phyloP scores from a whole-genome alignment of 129 eudicot genomes.

The Flaveria ramosissima region DNA sequence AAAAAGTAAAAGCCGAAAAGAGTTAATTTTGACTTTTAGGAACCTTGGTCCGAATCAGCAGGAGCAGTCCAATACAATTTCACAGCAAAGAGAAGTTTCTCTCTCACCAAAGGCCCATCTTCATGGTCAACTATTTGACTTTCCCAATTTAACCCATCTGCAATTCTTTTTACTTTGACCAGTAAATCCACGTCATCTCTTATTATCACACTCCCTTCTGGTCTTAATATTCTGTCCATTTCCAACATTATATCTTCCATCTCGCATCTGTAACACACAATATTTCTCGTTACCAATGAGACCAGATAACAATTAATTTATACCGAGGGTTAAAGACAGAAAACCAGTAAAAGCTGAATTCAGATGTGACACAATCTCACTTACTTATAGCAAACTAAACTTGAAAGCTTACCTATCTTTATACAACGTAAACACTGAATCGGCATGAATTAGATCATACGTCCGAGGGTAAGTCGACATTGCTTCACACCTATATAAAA shows the following conservation, averaged over 20 bases:
- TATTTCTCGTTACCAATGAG: not conserved
- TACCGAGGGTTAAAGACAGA: too few species aligned
- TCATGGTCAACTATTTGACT: constrained; percentile 94
- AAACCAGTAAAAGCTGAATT: too few species aligned
- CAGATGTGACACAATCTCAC: too few species aligned
- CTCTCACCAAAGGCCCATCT: constrained; percentile 90
- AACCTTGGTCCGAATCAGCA: constrained; percentile 38
- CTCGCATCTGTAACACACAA: constrained; percentile 59
- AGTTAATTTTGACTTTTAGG: constrained; percentile 26
- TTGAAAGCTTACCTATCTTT: constrained; percentile 54
- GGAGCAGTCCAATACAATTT: constrained; percentile 95
- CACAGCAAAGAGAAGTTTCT: constrained; percentile 92
- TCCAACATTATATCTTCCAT: constrained; percentile 92
- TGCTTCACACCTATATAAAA: constrained; percentile 62
- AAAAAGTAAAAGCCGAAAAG: not conserved
- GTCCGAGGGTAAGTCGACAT: constrained; percentile 99
- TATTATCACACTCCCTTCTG: constrained; percentile 84
- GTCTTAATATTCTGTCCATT: constrained; percentile 93
- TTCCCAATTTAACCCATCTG: constrained; percentile 85
- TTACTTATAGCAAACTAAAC: not conserved
- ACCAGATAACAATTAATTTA: too few species aligned
- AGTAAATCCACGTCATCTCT: constrained; percentile 87
- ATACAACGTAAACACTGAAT: constrained; percentile 78
- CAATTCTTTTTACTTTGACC: constrained; percentile 69
- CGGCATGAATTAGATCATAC: constrained; percentile 86